Evolutionary conservation across 1,284 basidiomycete species (phyloP).

Genomic region (Lignosus rhinocerotis): DNA sequence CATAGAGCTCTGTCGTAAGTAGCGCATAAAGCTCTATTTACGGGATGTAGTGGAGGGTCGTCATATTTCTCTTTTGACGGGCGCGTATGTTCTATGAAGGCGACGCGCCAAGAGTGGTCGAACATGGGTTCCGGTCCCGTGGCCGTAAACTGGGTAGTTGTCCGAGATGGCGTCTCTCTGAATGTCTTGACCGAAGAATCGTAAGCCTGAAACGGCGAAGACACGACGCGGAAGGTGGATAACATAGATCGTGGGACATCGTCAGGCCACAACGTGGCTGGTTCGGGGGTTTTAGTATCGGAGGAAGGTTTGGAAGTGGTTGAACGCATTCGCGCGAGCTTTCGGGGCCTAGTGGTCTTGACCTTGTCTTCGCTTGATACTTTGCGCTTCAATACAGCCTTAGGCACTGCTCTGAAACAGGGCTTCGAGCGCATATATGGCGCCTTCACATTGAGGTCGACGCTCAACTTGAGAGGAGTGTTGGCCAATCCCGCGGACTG

Average conservation of each 20-base stretch:
- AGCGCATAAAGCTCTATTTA: constrained; percentile 1
- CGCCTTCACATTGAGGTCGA: too few relatives aligned
- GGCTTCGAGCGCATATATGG: constrained; percentile 13
- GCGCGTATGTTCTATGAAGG: constrained; percentile 2
- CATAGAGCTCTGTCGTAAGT: too few relatives aligned
- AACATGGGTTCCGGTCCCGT: constrained; percentile 19
- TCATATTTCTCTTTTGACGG: background rate
- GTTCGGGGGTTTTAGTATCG: background rate
- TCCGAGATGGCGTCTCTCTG: background rate
- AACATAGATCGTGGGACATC: constrained; percentile 21
- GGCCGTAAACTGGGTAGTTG: background rate
- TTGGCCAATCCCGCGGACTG: too few relatives aligned
- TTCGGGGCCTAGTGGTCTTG: constrained; percentile 1
- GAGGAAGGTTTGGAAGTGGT: background rate
- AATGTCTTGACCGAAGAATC: background rate
- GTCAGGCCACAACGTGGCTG: background rate
- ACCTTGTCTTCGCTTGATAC: background rate
- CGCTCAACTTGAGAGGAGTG: too few relatives aligned
- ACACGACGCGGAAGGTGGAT: constrained; percentile 9
- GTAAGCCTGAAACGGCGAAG: constrained; percentile 3
- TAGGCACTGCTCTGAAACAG: constrained; percentile 1
- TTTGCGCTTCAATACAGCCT: constrained; percentile 12
- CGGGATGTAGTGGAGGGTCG: background rate
- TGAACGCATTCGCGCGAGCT: constrained; percentile 5
- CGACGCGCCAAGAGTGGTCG: constrained; percentile 17